Base-by-base conservation (phyloP, 2,329 filamentous ascomycete genomes). In the Coleophoma cylindrospora region DNA sequence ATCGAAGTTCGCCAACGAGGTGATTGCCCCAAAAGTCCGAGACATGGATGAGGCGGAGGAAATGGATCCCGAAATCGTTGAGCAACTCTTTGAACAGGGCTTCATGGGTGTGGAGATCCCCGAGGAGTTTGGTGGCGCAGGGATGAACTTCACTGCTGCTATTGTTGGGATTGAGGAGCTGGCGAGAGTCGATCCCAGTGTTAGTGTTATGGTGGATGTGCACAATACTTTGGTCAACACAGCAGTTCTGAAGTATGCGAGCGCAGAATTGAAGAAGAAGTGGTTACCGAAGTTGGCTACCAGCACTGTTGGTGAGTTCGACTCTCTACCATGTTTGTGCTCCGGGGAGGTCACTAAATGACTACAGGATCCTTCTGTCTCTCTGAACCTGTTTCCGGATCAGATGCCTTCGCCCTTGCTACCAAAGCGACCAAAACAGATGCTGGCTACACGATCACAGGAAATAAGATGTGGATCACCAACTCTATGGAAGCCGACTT, bases 381-480 rank as follows among this genome's bases (percentile, higher is more conserved):
- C 47, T 95, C 89, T 8, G 91, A 96, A 74, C 91, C 91, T 6
- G 87, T 87, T 1, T 96, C 90, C 19, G 94, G 94, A 19, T 96
- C 91, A 1, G 94, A 99, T 66, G 94, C 94, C 38, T 99, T 99
- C 66, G 95, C 95, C 1, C 79, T 99, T 57, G 87, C 90, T 59
- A 97, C 94, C 50, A 91, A 89, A 69, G 94, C 94, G 40, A 84
- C 82, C 51, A 89, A 91, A 76, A 94, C 89, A 1, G 77, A 83
- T 19, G 80, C 84, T 57, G 91, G 92, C 34, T 99, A 92, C 75
- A 85, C 79, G 71, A 87, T 99, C 70, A 87, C 83, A 54, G 94
- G 94, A 45, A 84, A 83, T 70, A 99, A 99, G 81, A 99, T 99
- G 94, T 99, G 94, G 94, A 99, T 99, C 72, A 99, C 94, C 56